Evolutionary conservation across 1,139 yeast genomes (phyloP), one percentile per base, ranked within the genome.

Genomic region (Schizosaccharomyces versatilis): DNA sequence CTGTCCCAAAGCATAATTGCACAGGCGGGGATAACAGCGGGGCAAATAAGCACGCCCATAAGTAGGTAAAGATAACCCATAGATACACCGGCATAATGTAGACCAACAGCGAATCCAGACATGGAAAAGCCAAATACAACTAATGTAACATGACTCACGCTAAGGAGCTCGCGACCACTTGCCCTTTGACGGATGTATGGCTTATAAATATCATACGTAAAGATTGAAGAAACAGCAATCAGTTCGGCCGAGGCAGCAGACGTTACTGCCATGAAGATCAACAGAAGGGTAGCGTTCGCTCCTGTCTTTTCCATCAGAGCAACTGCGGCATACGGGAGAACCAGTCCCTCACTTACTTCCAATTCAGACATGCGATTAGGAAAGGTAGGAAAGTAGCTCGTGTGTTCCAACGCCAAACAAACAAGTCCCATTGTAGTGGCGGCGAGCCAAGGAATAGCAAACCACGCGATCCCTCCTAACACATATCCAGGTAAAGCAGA

Each of bases 391-490:
- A 86, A 84, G 9, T 72, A 65, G 41, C 44, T 53, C 15, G 47
- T 56, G 24, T 38, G 10, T 2, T 84, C 88, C 57, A 84, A 72
- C 19, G 84, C 79, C 60, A 83, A 69, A 53, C 84, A 84, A 38
- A 86, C 83, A 41, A 85, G 71, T 10, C 95, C 95, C 81, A 84
- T 73, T 10, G 94, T 81, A 7, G 93, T 80, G 15, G 94, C 82
- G 52, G 79, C 74, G 56, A 83, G 74, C 71, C 81, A 81, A 42
- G 95, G 95, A 60, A 85, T 80, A 8, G 94, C 90, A 65, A 84
- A 81, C 95, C 95, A 86, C 0, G 90, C 80, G 55, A 85, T 66
- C n/a, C 95, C 95, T 57, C 95, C 95, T 61, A 84, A 68, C 40
- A 84, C 79, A 66, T 86, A 85, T 15, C 95, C 95, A n/a, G 93